A percentile compares a stretch with the other conserved stretches of the same genome.
Evolutionary conservation across 495 filamentous ascomycete species (phyloP).

Genomic region (Penicillium argentinense): DNA sequence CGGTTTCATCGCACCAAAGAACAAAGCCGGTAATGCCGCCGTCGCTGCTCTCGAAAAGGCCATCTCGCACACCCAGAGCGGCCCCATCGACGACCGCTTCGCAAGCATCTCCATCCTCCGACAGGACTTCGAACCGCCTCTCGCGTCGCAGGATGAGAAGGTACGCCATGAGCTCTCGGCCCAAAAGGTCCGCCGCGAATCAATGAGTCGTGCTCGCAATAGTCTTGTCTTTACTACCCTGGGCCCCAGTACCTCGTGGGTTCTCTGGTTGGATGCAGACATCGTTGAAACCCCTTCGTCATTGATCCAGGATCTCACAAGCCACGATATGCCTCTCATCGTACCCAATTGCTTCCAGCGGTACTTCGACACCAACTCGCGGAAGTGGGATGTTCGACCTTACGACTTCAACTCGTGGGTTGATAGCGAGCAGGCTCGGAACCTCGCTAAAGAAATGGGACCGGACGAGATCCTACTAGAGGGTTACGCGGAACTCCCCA

Average conservation of each 20-base stretch:
- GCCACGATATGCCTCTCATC: constrained; percentile 81
- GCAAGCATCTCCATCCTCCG: constrained; percentile 88
- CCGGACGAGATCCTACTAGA: constrained; percentile 91
- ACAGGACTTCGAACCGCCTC: constrained; percentile 88
- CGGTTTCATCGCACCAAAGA: constrained; percentile 96
- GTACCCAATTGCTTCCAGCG: constrained; percentile 96
- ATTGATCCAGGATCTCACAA: constrained; percentile 89
- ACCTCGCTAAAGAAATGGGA: constrained; percentile 75
- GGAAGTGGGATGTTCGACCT: constrained; percentile 68
- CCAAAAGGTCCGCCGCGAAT: constrained; percentile 81
- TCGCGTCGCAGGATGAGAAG: constrained; percentile 77
- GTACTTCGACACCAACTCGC: constrained; percentile 70
- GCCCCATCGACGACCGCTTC: constrained; percentile 78
- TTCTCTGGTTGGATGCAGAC: constrained; percentile 93
- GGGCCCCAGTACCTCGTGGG: constrained; percentile 91
- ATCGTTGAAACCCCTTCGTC: constrained; percentile 83
- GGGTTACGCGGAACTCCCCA: constrained; percentile 89
- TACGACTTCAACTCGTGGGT: constrained; percentile 99
- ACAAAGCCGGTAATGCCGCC: constrained; percentile 80
- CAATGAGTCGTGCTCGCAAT: constrained; percentile 92
- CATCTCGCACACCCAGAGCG: constrained; percentile 78
- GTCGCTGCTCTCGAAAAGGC: constrained; percentile 78
- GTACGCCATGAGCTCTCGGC: constrained; percentile 88
- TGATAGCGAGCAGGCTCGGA: constrained; percentile 74
- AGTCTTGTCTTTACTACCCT: constrained; percentile 95